Percentiles rank a stretch among this genome's conserved stretches.
Conservation (phyloP, 2,329 filamentous ascomycete genomes). For the Neoscytalidium dimidiatum region DNA sequence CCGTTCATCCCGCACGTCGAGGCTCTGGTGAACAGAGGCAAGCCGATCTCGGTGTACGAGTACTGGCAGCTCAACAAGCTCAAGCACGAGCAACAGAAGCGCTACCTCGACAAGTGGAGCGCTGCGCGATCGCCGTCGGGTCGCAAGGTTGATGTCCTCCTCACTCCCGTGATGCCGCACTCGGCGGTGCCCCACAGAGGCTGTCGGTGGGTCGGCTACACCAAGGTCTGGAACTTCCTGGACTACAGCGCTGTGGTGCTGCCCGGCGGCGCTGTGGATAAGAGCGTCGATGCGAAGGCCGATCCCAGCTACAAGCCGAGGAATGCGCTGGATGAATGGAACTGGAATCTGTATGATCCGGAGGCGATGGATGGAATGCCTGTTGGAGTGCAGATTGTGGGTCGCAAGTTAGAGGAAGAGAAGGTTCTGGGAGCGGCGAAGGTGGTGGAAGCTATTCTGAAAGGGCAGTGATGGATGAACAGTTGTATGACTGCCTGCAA, state of each 20-base stretch:
- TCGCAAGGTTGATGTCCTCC: constrained; percentile 39
- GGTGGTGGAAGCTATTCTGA: constrained; percentile 23
- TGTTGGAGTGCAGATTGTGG: constrained; percentile 28
- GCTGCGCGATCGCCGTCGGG: constrained; percentile 29
- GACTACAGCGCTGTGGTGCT: constrained; percentile 59
- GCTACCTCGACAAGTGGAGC: constrained; percentile 43
- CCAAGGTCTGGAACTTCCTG: constrained; percentile 53
- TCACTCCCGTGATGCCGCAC: constrained; percentile 39
- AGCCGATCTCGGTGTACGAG: constrained; percentile 25
- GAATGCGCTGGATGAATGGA: constrained; percentile 56
- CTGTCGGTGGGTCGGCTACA: constrained; percentile 50
- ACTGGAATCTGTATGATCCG: constrained; percentile 30
- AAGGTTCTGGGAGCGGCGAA: constrained; percentile 23
- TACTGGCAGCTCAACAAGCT: constrained; percentile 31
- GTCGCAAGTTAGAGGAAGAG: constrained; percentile 29
- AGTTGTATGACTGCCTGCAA: not conserved
- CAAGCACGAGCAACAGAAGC: constrained; percentile 32
- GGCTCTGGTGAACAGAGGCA: constrained; percentile 30
- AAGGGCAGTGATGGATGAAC: not conserved
- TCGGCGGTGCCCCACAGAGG: constrained; percentile 43
- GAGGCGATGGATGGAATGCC: constrained; percentile 24
- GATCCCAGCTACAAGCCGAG: constrained; percentile 43
- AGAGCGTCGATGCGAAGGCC: constrained; percentile 49
- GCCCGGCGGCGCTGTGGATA: constrained; percentile 59
- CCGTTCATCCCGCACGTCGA: constrained; percentile 32